Evolutionary conservation across 1,284 basidiomycete genomes (phyloP), one percentile per base, ranked within the genome.

Genomic region (Sanghuangporus weigelae): DNA sequence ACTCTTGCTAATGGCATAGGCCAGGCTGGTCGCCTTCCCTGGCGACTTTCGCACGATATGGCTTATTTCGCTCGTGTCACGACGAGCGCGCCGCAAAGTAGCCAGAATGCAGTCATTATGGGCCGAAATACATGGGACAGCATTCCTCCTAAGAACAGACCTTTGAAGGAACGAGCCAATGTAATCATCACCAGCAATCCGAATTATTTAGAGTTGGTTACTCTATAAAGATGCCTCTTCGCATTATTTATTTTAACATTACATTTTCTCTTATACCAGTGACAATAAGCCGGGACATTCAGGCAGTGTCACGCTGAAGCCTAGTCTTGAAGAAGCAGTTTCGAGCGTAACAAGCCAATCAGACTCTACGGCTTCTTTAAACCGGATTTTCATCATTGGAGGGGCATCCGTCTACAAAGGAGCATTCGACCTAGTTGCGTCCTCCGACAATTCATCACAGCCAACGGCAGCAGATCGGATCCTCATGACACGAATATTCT

Each of bases 61-160:
- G 87, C 90, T 53, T 98, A 98, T 76, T 99, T 99, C 74, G 89
- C 91, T 19, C 82, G 83, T 54, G 87, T 87, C 63, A 96, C 94
- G 4, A 83, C 84, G 2, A 76, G 73, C 54, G 84, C 89, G 49
- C 83, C 85, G 23, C 76, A 81, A 64, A 81, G 78, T 12, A 73
- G 71, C 50, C 76, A 75, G 63, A 99, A 99, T 74, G 87, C 85
- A 1, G 89, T 98, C 42, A 79, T 99, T 64, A 99, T 99, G 97
- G 97, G 97, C 6, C 82, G 96, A 56, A 96, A 94, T 71, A 98
- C 95, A 19, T 99, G 97, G 97, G 93, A 97, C 74, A 94, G 93
- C 73, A 99, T 99, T 65, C 96, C 97, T n/a, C 69, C 73, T 7
- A 92, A 87, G 73, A 94, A 92, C 76, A 84, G 92, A 66, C 97